Evolutionary conservation across 257 asterid species (phyloP).

Genomic region (Lycium barbarum): DNA sequence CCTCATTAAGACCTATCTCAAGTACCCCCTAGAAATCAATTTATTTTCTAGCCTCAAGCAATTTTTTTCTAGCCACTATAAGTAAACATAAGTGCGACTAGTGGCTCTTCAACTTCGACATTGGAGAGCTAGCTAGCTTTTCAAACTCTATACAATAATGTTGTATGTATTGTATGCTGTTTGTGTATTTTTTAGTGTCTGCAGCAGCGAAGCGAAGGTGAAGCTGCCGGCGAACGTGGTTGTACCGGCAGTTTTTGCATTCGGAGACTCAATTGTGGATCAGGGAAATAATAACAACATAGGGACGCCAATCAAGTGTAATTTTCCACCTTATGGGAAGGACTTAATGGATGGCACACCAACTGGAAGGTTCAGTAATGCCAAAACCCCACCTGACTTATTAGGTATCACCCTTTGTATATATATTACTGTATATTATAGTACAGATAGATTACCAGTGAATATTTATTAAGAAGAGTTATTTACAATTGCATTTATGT

Average conservation of each 20-base stretch:
- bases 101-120: not conserved
- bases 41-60: not conserved
- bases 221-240: conserved; percentile 35
- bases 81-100: not conserved
- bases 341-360: conserved; percentile 65
- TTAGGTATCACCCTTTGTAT: conserved; percentile 43
- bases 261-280: conserved; percentile 72
- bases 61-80: not conserved
- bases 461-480: not conserved
- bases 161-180: not conserved
- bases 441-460: not conserved
- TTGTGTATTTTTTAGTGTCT: not conserved
- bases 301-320: conserved; percentile 45
- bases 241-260: conserved; percentile 54
- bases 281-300: conserved; percentile 63
- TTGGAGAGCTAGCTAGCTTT: not conserved
- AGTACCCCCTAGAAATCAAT: not conserved
- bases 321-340: conserved; percentile 66
- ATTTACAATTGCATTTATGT: not conserved
- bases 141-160: not conserved
- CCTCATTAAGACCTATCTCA: not conserved
- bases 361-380: conserved; percentile 66
- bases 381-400: conserved; percentile 66
- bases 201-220: conserved; percentile 28
- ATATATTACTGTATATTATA: not conserved